phyloP scores from a whole-genome alignment of 441 rosid genomes.

The Adansonia rubrostipa region DNA sequence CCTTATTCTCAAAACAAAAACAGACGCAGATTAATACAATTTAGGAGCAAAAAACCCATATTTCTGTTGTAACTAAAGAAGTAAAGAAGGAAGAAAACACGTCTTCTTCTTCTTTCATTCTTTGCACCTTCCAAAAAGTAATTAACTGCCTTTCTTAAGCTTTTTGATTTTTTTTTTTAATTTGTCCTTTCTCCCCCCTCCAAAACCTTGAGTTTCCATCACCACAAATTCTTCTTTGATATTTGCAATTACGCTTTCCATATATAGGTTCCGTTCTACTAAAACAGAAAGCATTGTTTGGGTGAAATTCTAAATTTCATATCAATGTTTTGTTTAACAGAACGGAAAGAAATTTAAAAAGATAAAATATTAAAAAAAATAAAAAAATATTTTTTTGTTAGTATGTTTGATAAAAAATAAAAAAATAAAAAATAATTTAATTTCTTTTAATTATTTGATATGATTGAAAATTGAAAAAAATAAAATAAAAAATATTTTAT shows the following conservation, averaged over 20 bases:
- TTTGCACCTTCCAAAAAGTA: neutral
- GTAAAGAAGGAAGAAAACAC: conserved; percentile 3
- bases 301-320: too few relatives aligned
- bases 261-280: too few relatives aligned
- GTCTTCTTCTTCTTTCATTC: neutral
- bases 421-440: too few relatives aligned
- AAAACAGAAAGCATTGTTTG: too few relatives aligned
- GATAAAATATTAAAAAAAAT: too few relatives aligned
- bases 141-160: neutral
- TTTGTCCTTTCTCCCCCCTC: neutral
- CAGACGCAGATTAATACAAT: neutral
- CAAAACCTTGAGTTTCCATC: neutral
- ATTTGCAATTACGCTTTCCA: neutral
- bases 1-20: neutral
- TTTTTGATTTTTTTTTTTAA: neutral
- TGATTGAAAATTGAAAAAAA: too few relatives aligned
- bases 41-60: neutral
- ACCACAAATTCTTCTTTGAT: neutral
- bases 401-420: too few relatives aligned
- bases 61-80: neutral
- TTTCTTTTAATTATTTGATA: too few relatives aligned
- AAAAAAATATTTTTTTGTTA: too few relatives aligned
- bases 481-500: too few relatives aligned
- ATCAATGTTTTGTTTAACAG: too few relatives aligned
- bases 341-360: too few relatives aligned